Evolutionary conservation across 257 asterid species (phyloP), one percentile per base, ranked within the genome.

Genomic region (Euphrasia confusa): DNA sequence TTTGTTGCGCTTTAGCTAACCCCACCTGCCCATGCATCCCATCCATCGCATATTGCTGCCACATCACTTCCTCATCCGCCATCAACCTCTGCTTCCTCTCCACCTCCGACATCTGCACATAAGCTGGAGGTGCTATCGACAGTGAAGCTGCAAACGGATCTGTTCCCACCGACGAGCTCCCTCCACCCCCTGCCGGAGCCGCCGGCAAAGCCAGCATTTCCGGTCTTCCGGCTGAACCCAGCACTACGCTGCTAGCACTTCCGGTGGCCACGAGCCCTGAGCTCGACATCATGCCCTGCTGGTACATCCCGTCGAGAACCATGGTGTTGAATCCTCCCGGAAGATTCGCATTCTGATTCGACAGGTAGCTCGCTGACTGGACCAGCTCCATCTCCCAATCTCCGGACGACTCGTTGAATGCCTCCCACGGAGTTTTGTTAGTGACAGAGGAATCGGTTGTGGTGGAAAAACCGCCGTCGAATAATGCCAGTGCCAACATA

Each of bases 31-130:
- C 96, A 69, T 87, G 96, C 88, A 76, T 85, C 65, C 97, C 99
- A 65, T 81, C 91, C 18, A 77, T 85, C 24, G 80, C 69, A 59
- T 83, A 89, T 58, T 89, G 88, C 77, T 87, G 97, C 99, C 99
- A 93, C 83, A 83, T 77, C 30, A 74, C 5, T 60, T 93, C 96
- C 77, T 93, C 96, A 35, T 93, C 88, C 17, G 70, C 82, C 32
- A 83, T 70, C 66, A 85, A 62, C 56, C 80, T 77, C 37, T 82
- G 97, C 76, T 90, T 93, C 78, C 78, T 89, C 79, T 93, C 99
- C 84, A 89, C 71, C 39, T 89, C 99, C 7, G 97, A 78, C 94
- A 89, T 85, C 72, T 93, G 97, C 71, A 93, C 96, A 13, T 85
- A 89, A 0, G 97, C 13, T 1, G 99, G 97, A 5, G 96, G 95